Conservation (phyloP, 768 basidiomycete species). For the Pholiota microspora region DNA sequence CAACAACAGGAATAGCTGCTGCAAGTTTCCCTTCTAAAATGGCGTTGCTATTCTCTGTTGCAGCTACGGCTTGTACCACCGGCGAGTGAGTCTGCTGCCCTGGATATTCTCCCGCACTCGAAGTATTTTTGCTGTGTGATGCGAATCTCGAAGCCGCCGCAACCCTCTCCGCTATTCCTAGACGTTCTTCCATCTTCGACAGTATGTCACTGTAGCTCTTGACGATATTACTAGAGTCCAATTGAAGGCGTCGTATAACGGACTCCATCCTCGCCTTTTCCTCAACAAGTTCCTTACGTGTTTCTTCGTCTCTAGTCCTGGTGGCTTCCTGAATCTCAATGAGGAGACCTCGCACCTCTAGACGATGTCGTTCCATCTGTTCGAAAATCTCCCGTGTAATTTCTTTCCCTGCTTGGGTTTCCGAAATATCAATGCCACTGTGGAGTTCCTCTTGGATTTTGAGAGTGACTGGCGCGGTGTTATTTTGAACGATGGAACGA, state of each 20-base stretch:
- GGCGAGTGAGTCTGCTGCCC: slow-evolving; percentile 17
- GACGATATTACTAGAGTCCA: slow-evolving; percentile 17
- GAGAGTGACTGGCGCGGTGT: slow-evolving; percentile 34
- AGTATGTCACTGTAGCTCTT: slow-evolving; percentile 16
- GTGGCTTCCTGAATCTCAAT: slow-evolving; percentile 39
- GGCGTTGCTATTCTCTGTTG: slow-evolving; percentile 29
- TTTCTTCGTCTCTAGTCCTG: slow-evolving; percentile 18
- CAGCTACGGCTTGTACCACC: slow-evolving; percentile 20
- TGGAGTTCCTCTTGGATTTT: slow-evolving; percentile 56
- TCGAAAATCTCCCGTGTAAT: slow-evolving; percentile 47
- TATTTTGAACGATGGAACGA: slow-evolving; percentile 36
- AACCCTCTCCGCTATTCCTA: slow-evolving; percentile 14
- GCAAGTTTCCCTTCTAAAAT: slow-evolving; percentile 32
- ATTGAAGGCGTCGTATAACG: slow-evolving; percentile 14
- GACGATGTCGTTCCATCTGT: slow-evolving; percentile 42
- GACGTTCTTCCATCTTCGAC: slow-evolving; percentile 17
- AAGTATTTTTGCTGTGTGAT: neutral
- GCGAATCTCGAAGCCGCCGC: slow-evolving; percentile 1
- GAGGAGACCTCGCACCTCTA: slow-evolving; percentile 46
- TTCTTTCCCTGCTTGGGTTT: slow-evolving; percentile 54
- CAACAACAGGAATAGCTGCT: slow-evolving; percentile 30
- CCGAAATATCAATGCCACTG: slow-evolving; percentile 41
- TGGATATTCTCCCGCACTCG: slow-evolving; percentile 2
- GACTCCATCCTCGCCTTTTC: slow-evolving; percentile 15
- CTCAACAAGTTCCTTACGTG: slow-evolving; percentile 14